These are phyloP conservation scores for Ceratocystis smalleyi DNA, from an alignment of 2,329 filamentous ascomycete genomes.

Conservation along the genomic window DNA sequence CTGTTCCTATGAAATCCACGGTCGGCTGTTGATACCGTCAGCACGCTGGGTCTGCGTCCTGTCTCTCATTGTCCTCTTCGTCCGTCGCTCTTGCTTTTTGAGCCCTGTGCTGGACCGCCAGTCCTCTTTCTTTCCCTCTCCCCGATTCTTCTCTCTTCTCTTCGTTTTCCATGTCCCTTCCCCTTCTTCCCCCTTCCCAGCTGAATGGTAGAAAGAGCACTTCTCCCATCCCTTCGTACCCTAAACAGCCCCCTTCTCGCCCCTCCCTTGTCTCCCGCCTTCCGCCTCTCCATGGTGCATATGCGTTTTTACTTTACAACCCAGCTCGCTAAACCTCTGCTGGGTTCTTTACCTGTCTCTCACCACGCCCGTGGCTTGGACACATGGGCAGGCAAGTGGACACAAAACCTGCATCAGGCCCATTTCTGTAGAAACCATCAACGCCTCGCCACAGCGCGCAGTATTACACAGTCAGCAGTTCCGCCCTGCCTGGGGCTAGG, in stretches of 20 bases:
- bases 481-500: too few species aligned
- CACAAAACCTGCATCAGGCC: background rate
- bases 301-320: background rate
- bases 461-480: too few species aligned
- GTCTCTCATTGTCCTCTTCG: too few species aligned
- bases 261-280: background rate
- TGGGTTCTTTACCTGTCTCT: background rate
- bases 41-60: too few species aligned
- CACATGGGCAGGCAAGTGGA: background rate
- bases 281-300: background rate
- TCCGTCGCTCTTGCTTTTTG: too few species aligned
- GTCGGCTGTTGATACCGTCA: too few species aligned
- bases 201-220: slow-evolving; percentile 1
- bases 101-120: too few species aligned
- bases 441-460: background rate
- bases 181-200: background rate
- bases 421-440: background rate
- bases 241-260: background rate
- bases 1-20: too few species aligned
- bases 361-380: background rate
- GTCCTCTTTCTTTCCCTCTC: background rate
- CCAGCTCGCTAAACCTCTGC: background rate
- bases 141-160: background rate
- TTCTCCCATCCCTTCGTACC: background rate
- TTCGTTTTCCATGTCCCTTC: background rate